phyloP scores from a whole-genome alignment of 257 asterid genomes.

The Penstemon eatonii region DNA sequence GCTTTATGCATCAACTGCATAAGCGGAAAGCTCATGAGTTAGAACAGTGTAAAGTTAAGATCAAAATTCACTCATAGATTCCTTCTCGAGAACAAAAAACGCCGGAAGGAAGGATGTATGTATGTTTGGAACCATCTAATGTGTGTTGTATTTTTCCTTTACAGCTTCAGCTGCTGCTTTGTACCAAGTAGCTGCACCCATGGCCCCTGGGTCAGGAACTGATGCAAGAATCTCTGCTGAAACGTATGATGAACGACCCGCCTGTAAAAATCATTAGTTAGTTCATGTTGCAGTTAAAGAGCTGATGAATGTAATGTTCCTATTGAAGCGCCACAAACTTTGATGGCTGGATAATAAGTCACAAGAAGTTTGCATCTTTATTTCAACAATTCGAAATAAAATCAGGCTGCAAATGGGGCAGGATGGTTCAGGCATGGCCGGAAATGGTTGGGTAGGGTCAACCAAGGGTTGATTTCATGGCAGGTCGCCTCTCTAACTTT shows the following conservation, averaged over 20 bases:
- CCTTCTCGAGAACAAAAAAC: conserved; percentile 39
- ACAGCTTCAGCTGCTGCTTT: conserved; percentile 74
- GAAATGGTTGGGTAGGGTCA: too few species aligned
- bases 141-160: conserved; percentile 36
- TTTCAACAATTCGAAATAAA: neutral
- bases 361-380: neutral
- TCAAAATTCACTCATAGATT: conserved; percentile 33
- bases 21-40: conserved; percentile 53
- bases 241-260: conserved; percentile 88
- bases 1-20: conserved; percentile 54
- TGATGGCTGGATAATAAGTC: too few species aligned
- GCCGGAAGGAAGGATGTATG: conserved; percentile 39
- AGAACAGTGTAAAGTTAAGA: neutral
- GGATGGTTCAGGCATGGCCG: too few species aligned
- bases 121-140: conserved; percentile 7
- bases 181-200: conserved; percentile 96
- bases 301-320: neutral
- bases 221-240: conserved; percentile 76
- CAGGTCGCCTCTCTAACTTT: too few species aligned
- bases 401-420: too few species aligned
- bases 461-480: too few species aligned
- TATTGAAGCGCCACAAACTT: neutral
- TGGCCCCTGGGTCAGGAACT: conserved; percentile 93
- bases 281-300: neutral
- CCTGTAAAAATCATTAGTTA: conserved; percentile 49